A percentile compares a stretch with the other conserved stretches of the same genome.
phyloP scores from a whole-genome alignment of 495 filamentous ascomycete genomes.

The Hypoxylon fragiforme region DNA sequence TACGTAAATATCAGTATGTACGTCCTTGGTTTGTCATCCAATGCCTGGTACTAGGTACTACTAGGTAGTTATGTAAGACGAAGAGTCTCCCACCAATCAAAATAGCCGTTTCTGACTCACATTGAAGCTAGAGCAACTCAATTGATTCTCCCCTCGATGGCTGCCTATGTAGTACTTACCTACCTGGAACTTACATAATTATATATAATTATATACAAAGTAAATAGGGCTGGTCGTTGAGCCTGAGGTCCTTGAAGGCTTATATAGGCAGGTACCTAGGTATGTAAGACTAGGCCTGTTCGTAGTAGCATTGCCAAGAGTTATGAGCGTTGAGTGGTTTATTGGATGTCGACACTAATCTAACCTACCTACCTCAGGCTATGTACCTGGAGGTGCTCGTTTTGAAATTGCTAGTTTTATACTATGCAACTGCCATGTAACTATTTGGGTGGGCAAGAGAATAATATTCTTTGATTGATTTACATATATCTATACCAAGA shows the following conservation, averaged over 20 bases:
- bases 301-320: not conserved
- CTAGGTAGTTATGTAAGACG: no score
- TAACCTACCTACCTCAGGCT: no score
- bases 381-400: no score
- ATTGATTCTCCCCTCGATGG: no score
- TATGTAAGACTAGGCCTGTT: not conserved
- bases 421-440: no score
- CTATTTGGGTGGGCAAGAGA: no score
- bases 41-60: no score
- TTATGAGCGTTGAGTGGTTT: not conserved
- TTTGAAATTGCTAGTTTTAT: no score
- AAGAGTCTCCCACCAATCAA: not conserved
- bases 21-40: not conserved
- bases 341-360: not conserved
- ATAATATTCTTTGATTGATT: no score
- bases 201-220: not conserved
- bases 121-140: not conserved
- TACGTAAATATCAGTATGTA: not conserved
- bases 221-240: no score
- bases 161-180: not conserved
- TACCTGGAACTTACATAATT: not conserved
- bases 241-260: no score
- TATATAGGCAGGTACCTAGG: not conserved
- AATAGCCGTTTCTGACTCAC: not conserved
- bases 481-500: no score